Evolutionary conservation across 2,329 filamentous ascomycete species (phyloP).

Genomic region (Whalleya microplaca): DNA sequence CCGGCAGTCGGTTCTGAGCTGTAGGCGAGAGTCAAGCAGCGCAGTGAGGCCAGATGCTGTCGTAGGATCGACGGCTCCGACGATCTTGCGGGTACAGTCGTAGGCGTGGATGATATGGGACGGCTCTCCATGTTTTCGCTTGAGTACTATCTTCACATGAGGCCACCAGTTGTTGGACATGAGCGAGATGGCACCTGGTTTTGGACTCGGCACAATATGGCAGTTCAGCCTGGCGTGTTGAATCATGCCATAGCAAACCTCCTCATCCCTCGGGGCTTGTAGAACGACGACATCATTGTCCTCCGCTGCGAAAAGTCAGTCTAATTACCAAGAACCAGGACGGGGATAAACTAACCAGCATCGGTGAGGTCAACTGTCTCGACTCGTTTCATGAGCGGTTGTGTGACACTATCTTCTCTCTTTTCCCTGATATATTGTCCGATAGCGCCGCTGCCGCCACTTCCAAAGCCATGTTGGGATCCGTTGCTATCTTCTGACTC

Average conservation of each 20-base stretch:
- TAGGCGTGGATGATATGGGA: constrained; percentile 70
- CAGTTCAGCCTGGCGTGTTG: constrained; percentile 70
- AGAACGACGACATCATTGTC: constrained; percentile 64
- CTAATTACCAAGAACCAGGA: constrained; percentile 34
- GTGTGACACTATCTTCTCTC: constrained; percentile 47
- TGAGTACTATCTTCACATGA: constrained; percentile 72
- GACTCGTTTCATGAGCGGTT: constrained; percentile 31
- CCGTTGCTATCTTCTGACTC: constrained; percentile 49
- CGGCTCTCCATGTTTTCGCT: constrained; percentile 58
- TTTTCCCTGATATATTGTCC: constrained; percentile 69
- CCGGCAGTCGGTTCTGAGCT: constrained; percentile 72
- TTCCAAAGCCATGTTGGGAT: constrained; percentile 47
- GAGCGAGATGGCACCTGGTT: constrained; percentile 62
- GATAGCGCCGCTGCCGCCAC: constrained; percentile 59
- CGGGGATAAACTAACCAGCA: constrained; percentile 48
- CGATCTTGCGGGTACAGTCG: constrained; percentile 71
- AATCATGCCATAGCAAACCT: constrained; percentile 82
- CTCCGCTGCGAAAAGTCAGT: constrained; percentile 39
- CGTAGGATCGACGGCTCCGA: constrained; percentile 74
- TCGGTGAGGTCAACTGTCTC: constrained; percentile 63
- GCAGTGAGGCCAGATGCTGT: constrained; percentile 71
- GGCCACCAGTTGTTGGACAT: constrained; percentile 66
- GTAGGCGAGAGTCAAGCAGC: constrained; percentile 69
- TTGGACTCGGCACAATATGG: constrained; percentile 69
- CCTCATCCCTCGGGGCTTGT: constrained; percentile 65